These are phyloP conservation scores for Amanita jacksonii DNA, from an alignment of 768 basidiomycete species.

Conservation along the genomic window DNA sequence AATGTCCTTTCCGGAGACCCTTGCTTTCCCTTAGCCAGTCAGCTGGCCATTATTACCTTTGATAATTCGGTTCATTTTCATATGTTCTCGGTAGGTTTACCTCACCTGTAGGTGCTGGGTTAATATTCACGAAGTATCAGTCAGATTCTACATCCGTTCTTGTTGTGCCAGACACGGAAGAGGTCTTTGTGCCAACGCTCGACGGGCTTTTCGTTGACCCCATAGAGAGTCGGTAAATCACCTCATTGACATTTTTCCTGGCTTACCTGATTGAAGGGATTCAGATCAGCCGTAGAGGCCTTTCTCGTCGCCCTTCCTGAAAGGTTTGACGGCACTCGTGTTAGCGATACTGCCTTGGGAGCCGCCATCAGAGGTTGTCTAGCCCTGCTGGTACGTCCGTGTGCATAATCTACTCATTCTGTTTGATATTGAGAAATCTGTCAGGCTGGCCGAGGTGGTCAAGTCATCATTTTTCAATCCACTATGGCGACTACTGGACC, in stretches of 20 bases:
- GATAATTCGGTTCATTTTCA: slow-evolving; percentile 81
- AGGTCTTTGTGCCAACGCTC: slow-evolving; percentile 76
- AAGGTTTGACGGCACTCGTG: slow-evolving; percentile 41
- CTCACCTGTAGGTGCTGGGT: slow-evolving; percentile 7
- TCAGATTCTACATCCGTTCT: slow-evolving; percentile 56
- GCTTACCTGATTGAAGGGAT: slow-evolving; percentile 6
- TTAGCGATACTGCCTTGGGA: slow-evolving; percentile 60
- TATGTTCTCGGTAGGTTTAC: slow-evolving; percentile 64
- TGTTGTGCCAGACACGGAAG: slow-evolving; percentile 84
- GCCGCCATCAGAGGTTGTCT: slow-evolving; percentile 66
- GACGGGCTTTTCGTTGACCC: slow-evolving; percentile 74
- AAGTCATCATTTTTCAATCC: slow-evolving; percentile 63
- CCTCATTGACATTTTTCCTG: not conserved
- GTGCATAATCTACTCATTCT: not conserved
- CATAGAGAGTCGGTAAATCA: slow-evolving; percentile 51
- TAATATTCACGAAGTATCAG: slow-evolving; percentile 22
- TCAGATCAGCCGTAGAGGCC: slow-evolving; percentile 52
- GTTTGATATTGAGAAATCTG: not conserved
- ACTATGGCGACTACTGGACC: slow-evolving; percentile 62
- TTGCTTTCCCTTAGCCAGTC: slow-evolving; percentile 44
- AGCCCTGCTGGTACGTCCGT: slow-evolving; percentile 52
- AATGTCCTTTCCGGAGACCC: slow-evolving; percentile 58
- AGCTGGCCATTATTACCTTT: slow-evolving; percentile 76
- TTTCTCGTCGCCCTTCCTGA: slow-evolving; percentile 58
- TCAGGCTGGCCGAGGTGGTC: slow-evolving; percentile 65